Evolutionary conservation across 73 alveolate genomes (phyloP).

Genomic region (Tetrahymena thermophila): DNA sequence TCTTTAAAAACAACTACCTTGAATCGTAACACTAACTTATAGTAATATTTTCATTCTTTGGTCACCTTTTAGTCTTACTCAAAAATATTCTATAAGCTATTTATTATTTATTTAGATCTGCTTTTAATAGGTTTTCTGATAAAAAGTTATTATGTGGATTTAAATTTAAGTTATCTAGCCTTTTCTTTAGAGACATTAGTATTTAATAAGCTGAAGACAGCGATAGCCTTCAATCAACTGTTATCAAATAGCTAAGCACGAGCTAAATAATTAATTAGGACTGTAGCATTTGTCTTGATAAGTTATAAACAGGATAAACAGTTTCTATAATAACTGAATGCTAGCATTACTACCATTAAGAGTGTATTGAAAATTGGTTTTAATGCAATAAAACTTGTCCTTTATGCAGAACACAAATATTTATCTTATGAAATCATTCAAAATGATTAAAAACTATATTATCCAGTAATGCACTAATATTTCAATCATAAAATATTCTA

Average conservation of each 20-base stretch:
- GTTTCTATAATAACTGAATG: background rate
- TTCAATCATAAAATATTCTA: background rate
- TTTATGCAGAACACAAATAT: background rate
- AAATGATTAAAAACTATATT: no score
- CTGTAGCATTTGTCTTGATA: background rate
- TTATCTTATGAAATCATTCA: background rate
- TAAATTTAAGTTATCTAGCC: background rate
- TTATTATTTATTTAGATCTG: background rate
- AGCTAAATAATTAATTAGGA: no score
- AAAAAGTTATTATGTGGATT: background rate
- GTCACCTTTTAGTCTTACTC: background rate
- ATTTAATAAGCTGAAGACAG: background rate
- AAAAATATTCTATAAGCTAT: no score
- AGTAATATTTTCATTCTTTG: background rate
- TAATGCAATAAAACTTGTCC: background rate
- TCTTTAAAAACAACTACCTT: background rate
- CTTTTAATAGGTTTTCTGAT: background rate
- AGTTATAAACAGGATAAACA: background rate
- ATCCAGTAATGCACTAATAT: background rate
- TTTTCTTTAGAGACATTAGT: no score
- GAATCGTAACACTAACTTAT: background rate
- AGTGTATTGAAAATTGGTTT: background rate
- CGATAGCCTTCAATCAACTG: background rate
- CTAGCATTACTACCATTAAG: background rate
- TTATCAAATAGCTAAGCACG: background rate